Evolutionary conservation across 768 basidiomycete genomes (phyloP).

Genomic region (Hygrocybe coccinea): DNA sequence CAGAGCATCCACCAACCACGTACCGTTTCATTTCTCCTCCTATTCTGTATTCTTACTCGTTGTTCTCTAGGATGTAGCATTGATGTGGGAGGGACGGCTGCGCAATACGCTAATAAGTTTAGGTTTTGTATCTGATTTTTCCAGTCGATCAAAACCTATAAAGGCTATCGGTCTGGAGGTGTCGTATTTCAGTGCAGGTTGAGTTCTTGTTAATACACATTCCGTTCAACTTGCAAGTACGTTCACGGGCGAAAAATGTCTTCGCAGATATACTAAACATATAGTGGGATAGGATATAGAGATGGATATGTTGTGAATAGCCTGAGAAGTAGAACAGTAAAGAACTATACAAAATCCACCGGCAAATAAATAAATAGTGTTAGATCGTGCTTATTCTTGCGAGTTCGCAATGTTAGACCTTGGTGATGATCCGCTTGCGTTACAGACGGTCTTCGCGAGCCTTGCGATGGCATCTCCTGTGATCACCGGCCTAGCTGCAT

Average conservation of each 20-base stretch:
- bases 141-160: constrained; percentile 80
- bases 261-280: no score
- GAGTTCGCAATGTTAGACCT: constrained; percentile 20
- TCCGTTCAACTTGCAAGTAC: neutral
- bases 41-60: neutral
- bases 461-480: constrained; percentile 66
- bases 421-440: constrained; percentile 20
- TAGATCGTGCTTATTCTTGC: constrained; percentile 21
- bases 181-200: constrained; percentile 77
- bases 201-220: neutral
- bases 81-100: constrained; percentile 93
- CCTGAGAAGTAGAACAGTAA: no score
- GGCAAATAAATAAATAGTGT: neutral
- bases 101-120: constrained; percentile 85
- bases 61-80: constrained; percentile 64
- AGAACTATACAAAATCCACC: neutral
- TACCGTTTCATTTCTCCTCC: constrained; percentile 33
- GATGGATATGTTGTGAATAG: no score
- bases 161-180: constrained; percentile 88
- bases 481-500: constrained; percentile 60
- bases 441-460: constrained; percentile 58
- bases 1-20: constrained; percentile 83
- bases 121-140: constrained; percentile 87
- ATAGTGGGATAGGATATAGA: no score
- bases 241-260: neutral